A percentile compares a stretch with the other conserved stretches of the same genome.
phyloP scores from a whole-genome alignment of 176 grass and related monocot species.

The Aegilops longissima region DNA sequence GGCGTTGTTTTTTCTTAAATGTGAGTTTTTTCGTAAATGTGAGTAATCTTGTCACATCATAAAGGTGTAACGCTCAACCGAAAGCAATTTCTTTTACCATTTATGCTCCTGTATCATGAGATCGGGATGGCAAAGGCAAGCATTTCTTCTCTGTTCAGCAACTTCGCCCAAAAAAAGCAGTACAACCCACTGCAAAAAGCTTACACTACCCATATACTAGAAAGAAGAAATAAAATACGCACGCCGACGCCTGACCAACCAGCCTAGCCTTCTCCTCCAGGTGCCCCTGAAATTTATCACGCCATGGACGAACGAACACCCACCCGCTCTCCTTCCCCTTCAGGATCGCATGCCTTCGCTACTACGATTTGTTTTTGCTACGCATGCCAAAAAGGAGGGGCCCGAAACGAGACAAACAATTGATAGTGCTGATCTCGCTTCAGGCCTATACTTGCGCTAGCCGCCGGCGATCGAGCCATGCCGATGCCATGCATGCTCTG shows the following conservation, averaged over 20 bases:
- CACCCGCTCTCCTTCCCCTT: background rate
- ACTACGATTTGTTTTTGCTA: background rate
- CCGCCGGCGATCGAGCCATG: background rate
- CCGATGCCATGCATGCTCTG: background rate
- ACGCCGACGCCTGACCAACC: background rate
- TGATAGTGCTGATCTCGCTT: background rate
- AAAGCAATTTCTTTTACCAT: background rate
- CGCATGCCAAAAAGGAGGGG: background rate
- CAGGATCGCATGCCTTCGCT: background rate
- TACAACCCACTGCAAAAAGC: background rate
- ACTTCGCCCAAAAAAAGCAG: conserved; percentile 4
- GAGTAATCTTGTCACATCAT: background rate
- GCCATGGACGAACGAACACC: conserved; percentile 33
- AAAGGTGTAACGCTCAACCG: background rate
- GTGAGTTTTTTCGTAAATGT: too few relatives aligned
- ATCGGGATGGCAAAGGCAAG: background rate
- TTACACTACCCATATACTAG: background rate
- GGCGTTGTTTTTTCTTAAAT: too few relatives aligned
- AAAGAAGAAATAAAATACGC: background rate
- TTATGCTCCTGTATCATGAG: background rate
- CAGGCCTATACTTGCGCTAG: background rate
- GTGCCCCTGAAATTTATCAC: conserved; percentile 40
- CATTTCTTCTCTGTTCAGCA: background rate
- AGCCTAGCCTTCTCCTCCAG: background rate
- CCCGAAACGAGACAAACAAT: background rate